Evolutionary conservation across 2,329 filamentous ascomycete genomes (phyloP).

Genomic region (Colletotrichum tropicicola): DNA sequence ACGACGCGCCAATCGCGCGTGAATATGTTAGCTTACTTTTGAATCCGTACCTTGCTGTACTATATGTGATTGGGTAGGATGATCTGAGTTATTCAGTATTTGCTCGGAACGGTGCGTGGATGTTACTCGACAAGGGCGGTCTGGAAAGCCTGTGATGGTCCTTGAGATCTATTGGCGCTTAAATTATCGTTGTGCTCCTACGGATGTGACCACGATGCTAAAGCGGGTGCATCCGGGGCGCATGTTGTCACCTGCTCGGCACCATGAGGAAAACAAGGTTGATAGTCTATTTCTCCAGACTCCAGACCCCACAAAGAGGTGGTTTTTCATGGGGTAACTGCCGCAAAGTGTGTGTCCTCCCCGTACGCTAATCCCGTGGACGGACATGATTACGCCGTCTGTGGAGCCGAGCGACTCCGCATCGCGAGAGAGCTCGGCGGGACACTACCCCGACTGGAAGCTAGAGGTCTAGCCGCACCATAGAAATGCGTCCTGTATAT

Average conservation of each 20-base stretch:
- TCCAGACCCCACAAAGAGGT: background rate
- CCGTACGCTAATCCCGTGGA: background rate
- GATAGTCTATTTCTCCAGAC: background rate
- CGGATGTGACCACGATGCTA: background rate
- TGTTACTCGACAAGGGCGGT: too few species aligned
- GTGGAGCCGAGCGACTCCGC: constrained; percentile 10
- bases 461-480: constrained; percentile 14
- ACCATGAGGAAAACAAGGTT: background rate
- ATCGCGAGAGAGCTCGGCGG: constrained; percentile 4
- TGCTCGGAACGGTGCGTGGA: too few species aligned
- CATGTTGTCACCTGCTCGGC: background rate
- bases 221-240: background rate
- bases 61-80: too few species aligned
- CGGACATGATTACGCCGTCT: constrained; percentile 11
- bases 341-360: background rate
- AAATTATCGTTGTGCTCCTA: background rate
- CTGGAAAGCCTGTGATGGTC: too few species aligned
- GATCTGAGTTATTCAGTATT: too few species aligned
- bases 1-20: too few species aligned
- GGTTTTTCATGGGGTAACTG: background rate
- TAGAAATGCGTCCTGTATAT: background rate
- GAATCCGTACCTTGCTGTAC: too few species aligned
- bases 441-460: constrained; percentile 14
- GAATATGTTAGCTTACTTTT: background rate
- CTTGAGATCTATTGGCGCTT: background rate